A percentile compares a stretch with the other conserved stretches of the same genome.
Evolutionary conservation across 1,284 basidiomycete genomes (phyloP).

Genomic region (Microbotryum intermedium): DNA sequence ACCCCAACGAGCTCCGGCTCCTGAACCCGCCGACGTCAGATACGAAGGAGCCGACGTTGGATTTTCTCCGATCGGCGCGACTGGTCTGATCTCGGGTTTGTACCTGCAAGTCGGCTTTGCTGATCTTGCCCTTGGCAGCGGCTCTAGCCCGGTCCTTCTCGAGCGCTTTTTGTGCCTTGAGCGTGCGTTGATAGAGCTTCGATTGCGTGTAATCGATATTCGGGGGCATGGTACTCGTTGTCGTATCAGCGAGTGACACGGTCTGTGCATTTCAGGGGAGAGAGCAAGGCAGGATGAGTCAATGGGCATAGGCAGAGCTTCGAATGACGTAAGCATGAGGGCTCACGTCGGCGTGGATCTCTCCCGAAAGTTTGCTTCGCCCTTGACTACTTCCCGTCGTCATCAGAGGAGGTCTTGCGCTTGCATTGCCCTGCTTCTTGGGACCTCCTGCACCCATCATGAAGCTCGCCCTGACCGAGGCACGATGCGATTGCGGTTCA

Average conservation of each 20-base stretch:
- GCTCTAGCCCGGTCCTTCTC: slow-evolving; percentile 29
- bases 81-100: background rate
- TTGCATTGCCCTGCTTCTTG: slow-evolving; percentile 6
- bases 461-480: background rate
- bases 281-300: background rate
- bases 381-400: background rate
- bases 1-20: slow-evolving; percentile 16
- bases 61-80: slow-evolving; percentile 10
- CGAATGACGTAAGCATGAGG: background rate
- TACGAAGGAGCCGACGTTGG: slow-evolving; percentile 11
- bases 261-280: background rate
- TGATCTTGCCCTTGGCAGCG: slow-evolving; percentile 19
- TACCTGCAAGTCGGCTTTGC: background rate
- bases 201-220: slow-evolving; percentile 26
- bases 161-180: slow-evolving; percentile 28
- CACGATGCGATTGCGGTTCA: background rate
- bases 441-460: slow-evolving; percentile 10
- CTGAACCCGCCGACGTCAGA: slow-evolving; percentile 8
- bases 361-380: slow-evolving; percentile 27
- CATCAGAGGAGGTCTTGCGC: background rate
- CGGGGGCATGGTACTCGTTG: slow-evolving; percentile 4
- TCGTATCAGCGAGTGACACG: slow-evolving; percentile 4
- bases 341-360: slow-evolving; percentile 22
- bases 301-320: background rate
- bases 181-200: slow-evolving; percentile 26